These are phyloP conservation scores for Corchorus capsularis DNA, from an alignment of 345 rosid genomes.

Conservation along the genomic window DNA sequence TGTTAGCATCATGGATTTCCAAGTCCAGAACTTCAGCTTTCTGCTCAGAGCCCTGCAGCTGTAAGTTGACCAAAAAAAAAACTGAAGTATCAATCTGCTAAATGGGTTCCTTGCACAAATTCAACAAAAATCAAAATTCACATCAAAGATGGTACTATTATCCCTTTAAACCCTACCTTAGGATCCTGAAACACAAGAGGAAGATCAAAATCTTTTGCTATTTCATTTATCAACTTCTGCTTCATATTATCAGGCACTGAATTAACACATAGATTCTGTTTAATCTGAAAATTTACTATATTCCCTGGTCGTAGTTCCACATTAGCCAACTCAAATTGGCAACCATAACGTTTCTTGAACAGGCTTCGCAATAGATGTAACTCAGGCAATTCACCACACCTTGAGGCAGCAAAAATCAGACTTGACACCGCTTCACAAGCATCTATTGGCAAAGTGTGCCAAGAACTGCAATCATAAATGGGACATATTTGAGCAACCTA, in stretches of 20 bases:
- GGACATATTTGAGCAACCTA: too few relatives aligned
- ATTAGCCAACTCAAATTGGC: slow-evolving; percentile 28
- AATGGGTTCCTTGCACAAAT: background rate
- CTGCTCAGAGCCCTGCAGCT: background rate
- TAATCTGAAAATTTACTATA: slow-evolving; percentile 20
- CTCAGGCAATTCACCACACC: slow-evolving; percentile 45
- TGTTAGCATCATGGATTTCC: background rate
- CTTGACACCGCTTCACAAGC: slow-evolving; percentile 38
- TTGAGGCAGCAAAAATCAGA: slow-evolving; percentile 44
- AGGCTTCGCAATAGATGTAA: slow-evolving; percentile 28
- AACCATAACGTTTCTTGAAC: slow-evolving; percentile 34
- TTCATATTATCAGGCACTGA: slow-evolving; percentile 10
- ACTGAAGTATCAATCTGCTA: background rate
- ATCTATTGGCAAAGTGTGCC: slow-evolving; percentile 30
- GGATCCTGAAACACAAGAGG: slow-evolving; percentile 13
- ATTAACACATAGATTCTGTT: slow-evolving; percentile 19
- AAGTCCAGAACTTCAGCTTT: slow-evolving; percentile 22
- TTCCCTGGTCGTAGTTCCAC: slow-evolving; percentile 32
- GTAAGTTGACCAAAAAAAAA: background rate
- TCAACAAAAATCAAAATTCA: background rate
- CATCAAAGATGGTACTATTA: background rate
- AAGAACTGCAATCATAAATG: slow-evolving; percentile 10
- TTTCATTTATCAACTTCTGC: slow-evolving; percentile 17
- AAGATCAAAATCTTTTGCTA: slow-evolving; percentile 19
- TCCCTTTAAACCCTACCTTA: background rate